These are phyloP conservation scores for Epichloe aotearoae DNA, from an alignment of 2,329 filamentous ascomycete species.

Conservation along the genomic window DNA sequence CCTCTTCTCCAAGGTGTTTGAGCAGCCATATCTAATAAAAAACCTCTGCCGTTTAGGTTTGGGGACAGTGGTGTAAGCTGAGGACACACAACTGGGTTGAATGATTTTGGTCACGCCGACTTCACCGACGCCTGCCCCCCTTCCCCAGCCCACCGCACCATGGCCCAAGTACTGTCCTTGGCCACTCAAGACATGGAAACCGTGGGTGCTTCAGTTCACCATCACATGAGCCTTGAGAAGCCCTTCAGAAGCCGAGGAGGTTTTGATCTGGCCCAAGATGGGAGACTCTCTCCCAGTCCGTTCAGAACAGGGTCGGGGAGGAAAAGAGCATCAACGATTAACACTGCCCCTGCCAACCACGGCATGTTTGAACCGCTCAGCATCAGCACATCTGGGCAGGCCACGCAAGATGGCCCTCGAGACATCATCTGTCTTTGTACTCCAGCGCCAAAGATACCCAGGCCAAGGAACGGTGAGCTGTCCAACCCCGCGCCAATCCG, in stretches of 20 bases:
- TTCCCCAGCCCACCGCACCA: slow-evolving; percentile 5
- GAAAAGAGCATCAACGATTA: slow-evolving; percentile 34
- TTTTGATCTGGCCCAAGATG: slow-evolving; percentile 4
- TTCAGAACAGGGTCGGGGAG: slow-evolving; percentile 11
- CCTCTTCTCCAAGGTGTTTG: neutral
- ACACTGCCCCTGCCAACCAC: slow-evolving; percentile 30
- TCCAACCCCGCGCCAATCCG: neutral
- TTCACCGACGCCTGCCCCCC: slow-evolving; percentile 1
- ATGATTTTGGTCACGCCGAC: slow-evolving; percentile 2
- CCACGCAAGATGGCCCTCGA: slow-evolving; percentile 18
- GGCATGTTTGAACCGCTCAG: slow-evolving; percentile 18
- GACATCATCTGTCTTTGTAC: slow-evolving; percentile 44
- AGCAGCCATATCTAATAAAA: neutral
- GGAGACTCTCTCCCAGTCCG: slow-evolving; percentile 4
- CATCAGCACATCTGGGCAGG: slow-evolving; percentile 15
- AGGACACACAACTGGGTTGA: slow-evolving; percentile 1
- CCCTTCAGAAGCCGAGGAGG: slow-evolving; percentile 7
- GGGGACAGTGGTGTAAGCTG: slow-evolving; percentile 2
- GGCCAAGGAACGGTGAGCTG: slow-evolving; percentile 44
- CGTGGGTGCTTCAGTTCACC: slow-evolving; percentile 9
- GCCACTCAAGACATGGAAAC: slow-evolving; percentile 12
- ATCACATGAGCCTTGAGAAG: slow-evolving; percentile 11
- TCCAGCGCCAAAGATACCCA: slow-evolving; percentile 42
- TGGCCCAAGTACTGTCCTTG: slow-evolving; percentile 15
- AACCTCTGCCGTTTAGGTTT: neutral